Conservation (phyloP, 1,284 basidiomycete species). For the Boletus smithii region DNA sequence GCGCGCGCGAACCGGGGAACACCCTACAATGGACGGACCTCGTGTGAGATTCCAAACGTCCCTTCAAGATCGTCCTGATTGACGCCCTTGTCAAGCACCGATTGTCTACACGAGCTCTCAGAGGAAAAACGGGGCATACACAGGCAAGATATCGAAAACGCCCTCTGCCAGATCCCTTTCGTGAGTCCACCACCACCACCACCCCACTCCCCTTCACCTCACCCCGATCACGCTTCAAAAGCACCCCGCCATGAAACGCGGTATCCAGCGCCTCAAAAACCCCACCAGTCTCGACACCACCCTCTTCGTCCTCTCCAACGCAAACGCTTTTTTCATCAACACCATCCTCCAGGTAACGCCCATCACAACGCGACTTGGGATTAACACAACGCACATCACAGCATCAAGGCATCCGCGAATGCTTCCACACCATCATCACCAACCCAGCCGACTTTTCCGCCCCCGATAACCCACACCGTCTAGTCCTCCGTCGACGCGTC, state of each 20-base stretch:
- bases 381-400: constrained; percentile 28
- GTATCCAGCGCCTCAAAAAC: constrained; percentile 73
- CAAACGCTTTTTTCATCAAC: constrained; percentile 89
- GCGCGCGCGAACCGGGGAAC: constrained; percentile 40
- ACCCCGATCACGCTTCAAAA: constrained; percentile 47
- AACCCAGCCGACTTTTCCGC: constrained; percentile 87
- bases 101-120: constrained; percentile 64
- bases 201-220: too few species aligned
- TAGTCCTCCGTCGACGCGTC: constrained; percentile 76
- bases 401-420: constrained; percentile 68
- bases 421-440: constrained; percentile 88
- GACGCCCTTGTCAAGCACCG: constrained; percentile 50
- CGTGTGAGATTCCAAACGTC: constrained; percentile 60
- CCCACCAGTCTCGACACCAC: constrained; percentile 59
- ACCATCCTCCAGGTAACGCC: constrained; percentile 75
- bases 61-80: not conserved
- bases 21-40: constrained; percentile 89
- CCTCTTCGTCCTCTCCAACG: constrained; percentile 91
- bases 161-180: constrained; percentile 82
- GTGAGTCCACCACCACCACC: too few species aligned
- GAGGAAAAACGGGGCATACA: constrained; percentile 61
- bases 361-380: not conserved
- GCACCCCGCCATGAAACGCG: constrained; percentile 96
- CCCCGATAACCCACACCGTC: constrained; percentile 60
- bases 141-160: constrained; percentile 71